Conservation (phyloP, 2,329 filamentous ascomycete genomes). For the Hymenoscyphus infarciens region DNA sequence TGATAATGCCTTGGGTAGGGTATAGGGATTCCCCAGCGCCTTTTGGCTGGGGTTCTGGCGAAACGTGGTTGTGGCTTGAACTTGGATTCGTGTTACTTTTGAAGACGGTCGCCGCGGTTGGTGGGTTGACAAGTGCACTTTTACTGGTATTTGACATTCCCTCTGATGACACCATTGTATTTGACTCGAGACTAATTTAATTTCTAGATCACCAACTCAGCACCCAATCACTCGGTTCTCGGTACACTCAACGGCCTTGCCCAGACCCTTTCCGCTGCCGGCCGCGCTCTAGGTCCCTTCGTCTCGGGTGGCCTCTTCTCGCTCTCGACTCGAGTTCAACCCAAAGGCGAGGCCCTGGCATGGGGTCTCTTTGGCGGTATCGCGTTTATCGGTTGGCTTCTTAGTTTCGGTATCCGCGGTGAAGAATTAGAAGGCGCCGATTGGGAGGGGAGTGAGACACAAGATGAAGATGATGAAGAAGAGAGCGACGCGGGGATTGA, state of each 20-base stretch:
- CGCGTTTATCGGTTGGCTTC: slow-evolving; percentile 72
- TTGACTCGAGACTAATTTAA: neutral
- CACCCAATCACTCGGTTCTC: slow-evolving; percentile 77
- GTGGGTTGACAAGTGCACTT: slow-evolving; percentile 84
- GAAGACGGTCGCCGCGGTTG: slow-evolving; percentile 89
- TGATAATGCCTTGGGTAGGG: slow-evolving; percentile 85
- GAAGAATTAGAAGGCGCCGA: slow-evolving; percentile 49
- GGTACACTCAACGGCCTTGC: slow-evolving; percentile 91
- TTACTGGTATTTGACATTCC: slow-evolving; percentile 61
- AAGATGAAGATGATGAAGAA: slow-evolving; percentile 26
- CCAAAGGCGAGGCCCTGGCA: slow-evolving; percentile 78
- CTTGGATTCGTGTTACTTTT: slow-evolving; percentile 76
- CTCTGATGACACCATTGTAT: neutral
- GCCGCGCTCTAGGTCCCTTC: slow-evolving; percentile 83
- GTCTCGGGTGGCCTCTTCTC: slow-evolving; percentile 85
- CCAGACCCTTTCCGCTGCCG: slow-evolving; percentile 87
- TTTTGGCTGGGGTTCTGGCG: slow-evolving; percentile 58
- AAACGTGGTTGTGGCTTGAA: slow-evolving; percentile 72
- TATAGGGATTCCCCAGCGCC: slow-evolving; percentile 60
- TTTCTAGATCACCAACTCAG: slow-evolving; percentile 82
- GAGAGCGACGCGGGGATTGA: slow-evolving; percentile 8
- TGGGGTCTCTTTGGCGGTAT: slow-evolving; percentile 88
- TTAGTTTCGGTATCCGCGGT: slow-evolving; percentile 75
- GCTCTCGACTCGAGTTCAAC: slow-evolving; percentile 65
- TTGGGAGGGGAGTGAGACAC: slow-evolving; percentile 11